A percentile compares a stretch with the other conserved stretches of the same genome.
Evolutionary conservation across 2,329 filamentous ascomycete genomes (phyloP).

Genomic region (Achaetomium macrosporum): DNA sequence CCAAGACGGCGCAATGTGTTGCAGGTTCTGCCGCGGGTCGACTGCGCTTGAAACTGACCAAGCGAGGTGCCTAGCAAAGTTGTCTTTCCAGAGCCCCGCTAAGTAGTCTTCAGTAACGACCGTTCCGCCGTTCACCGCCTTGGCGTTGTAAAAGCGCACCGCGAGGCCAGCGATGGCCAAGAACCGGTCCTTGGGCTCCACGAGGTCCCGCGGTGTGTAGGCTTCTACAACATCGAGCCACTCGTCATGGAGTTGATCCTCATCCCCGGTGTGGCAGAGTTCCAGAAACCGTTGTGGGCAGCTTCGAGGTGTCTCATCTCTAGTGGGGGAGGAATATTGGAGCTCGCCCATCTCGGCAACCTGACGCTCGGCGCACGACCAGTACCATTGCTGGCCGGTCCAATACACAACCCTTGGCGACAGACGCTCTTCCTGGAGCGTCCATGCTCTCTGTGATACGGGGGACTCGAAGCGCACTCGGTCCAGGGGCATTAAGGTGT

Average conservation of each 20-base stretch:
- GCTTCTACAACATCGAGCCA: conserved; percentile 26
- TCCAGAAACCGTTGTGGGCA: conserved; percentile 23
- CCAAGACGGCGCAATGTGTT: conserved; percentile 24
- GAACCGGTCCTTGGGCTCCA: conserved; percentile 23
- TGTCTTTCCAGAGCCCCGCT: conserved; percentile 24
- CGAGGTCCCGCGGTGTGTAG: conserved; percentile 24
- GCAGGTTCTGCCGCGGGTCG: conserved; percentile 13
- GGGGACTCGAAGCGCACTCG: conserved; percentile 21
- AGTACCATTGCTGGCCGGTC: conserved; percentile 25
- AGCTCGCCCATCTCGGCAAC: conserved; percentile 18
- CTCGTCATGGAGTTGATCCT: conserved; percentile 21
- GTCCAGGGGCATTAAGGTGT: conserved; percentile 19
- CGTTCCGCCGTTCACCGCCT: conserved; percentile 14
- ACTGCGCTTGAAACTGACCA: conserved; percentile 23
- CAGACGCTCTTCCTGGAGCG: conserved; percentile 25
- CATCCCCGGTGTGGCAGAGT: conserved; percentile 21
- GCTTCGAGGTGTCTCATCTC: conserved; percentile 11
- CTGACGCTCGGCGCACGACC: conserved; percentile 24
- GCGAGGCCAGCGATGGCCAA: conserved; percentile 25
- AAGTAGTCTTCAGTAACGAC: conserved; percentile 22
- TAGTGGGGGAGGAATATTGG: background rate
- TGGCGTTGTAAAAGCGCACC: conserved; percentile 25
- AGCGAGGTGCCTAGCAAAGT: conserved; percentile 23
- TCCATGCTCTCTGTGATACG: conserved; percentile 24
- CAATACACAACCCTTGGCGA: conserved; percentile 26